Evolutionary conservation across 306 rosid species (phyloP), one percentile per base, ranked within the genome.

Genomic region (Dryas drummondii): DNA sequence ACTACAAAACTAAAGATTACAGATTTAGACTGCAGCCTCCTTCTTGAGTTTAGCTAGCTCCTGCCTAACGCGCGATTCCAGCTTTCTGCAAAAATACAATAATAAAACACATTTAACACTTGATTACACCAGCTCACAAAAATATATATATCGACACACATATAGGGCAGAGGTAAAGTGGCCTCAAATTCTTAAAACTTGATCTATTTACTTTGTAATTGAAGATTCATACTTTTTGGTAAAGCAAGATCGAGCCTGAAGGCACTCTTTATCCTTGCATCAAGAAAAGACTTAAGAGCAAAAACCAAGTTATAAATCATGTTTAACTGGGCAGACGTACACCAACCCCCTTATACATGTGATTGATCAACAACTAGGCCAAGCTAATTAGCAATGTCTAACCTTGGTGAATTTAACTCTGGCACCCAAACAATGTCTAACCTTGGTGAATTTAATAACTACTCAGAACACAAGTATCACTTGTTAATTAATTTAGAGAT

Each of bases 21-120:
- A 40, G 37, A 16, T 52, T 80, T 27, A 77, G 13, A 44, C 78
- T 19, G 68, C 65, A 55, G 56, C 76, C 58, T 72, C 74, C 66
- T 67, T 83, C 66, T 77, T 84, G n/a, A 84, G 77, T 66, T 84
- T 80, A 19, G 87, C 63, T 72, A 84, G 78, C 84, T 84, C 87
- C 72, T 69, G 87, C 75, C 77, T 84, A 12, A 84, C 32, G n/a
- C n/a, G n/a, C n/a, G 32, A 80, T 42, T 76, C 87, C 80, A 22
- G 72, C 68, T 73, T 76, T 77, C 87, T 84, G 80, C 79, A 63
- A n/a, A 46, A 19, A 56, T 50, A 14, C 7, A 50, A 14, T 37
- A 40, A 59, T 5, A 60, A n/a, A 52, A 3, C 26, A 37, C 1
- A 10, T 11, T 63, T 57, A 47, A 37, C 6, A 12, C 50, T 51